phyloP scores from a whole-genome alignment of 2,329 filamentous ascomycete species.

The Neocucurbitaria cava region DNA sequence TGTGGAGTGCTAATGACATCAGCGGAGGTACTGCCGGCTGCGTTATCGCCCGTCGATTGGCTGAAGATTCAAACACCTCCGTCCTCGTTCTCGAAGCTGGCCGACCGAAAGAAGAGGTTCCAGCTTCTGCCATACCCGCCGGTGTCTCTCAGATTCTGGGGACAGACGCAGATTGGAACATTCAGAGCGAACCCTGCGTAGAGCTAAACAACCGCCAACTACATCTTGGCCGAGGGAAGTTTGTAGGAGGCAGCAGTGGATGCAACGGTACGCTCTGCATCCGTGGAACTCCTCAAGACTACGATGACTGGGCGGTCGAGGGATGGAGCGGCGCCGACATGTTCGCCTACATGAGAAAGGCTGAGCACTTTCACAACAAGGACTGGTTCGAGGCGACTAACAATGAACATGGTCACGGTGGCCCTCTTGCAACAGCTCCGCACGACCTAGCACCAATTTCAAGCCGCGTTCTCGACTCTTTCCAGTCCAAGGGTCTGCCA shows the following conservation, averaged over 20 bases:
- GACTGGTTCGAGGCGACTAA: constrained; percentile 60
- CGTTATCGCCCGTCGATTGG: constrained; percentile 54
- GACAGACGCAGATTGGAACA: constrained; percentile 58
- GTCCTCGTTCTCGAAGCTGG: constrained; percentile 55
- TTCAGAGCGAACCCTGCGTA: constrained; percentile 47
- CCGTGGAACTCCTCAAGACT: constrained; percentile 54
- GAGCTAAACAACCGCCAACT: constrained; percentile 52
- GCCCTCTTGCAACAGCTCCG: constrained; percentile 61
- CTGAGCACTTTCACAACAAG: constrained; percentile 64
- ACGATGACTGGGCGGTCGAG: constrained; percentile 61
- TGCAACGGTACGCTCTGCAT: constrained; percentile 58
- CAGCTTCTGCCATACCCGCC: constrained; percentile 28
- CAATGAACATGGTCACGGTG: constrained; percentile 52
- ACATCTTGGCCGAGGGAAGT: constrained; percentile 55
- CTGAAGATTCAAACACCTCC: constrained; percentile 48
- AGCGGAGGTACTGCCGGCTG: constrained; percentile 57
- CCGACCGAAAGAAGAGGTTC: constrained; percentile 16
- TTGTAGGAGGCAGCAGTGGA: constrained; percentile 57
- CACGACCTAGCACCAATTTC: constrained; percentile 64
- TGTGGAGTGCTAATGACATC: neutral
- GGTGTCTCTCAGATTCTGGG: constrained; percentile 52
- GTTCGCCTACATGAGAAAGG: constrained; percentile 62
- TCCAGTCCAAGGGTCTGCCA: constrained; percentile 14
- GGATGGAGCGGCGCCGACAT: constrained; percentile 64
- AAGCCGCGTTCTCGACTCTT: constrained; percentile 13